Conservation (phyloP, 2,329 filamentous ascomycete species). For the Alternaria tenuissima region DNA sequence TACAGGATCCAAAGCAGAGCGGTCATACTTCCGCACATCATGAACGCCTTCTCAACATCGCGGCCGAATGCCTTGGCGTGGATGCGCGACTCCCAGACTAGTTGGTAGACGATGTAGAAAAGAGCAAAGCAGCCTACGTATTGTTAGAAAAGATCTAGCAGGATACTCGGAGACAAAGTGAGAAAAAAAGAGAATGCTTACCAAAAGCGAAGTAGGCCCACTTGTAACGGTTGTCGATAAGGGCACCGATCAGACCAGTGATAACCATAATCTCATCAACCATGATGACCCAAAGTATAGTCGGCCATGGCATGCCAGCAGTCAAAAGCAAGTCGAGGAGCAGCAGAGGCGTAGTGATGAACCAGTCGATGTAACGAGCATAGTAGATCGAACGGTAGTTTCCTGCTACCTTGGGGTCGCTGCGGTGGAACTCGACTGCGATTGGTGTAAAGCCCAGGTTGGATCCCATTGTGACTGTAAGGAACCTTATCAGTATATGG, state of each 20-base stretch:
- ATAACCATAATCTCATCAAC: conserved; percentile 73
- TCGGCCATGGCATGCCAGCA: conserved; percentile 70
- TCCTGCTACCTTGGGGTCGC: conserved; percentile 56
- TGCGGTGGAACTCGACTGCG: conserved; percentile 65
- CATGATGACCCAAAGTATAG: conserved; percentile 68
- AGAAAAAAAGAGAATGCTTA: not conserved
- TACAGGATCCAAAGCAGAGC: conserved; percentile 70
- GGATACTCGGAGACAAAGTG: not conserved
- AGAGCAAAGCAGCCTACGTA: conserved; percentile 54
- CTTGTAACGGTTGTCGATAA: conserved; percentile 70
- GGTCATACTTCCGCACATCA: conserved; percentile 66
- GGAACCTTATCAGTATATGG: not conserved
- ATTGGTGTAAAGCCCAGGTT: conserved; percentile 71
- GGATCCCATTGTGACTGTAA: conserved; percentile 66
- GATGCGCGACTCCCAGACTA: conserved; percentile 64
- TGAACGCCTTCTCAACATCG: conserved; percentile 63
- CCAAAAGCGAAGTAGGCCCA: conserved; percentile 71
- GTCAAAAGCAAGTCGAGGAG: conserved; percentile 70
- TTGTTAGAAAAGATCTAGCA: conserved; percentile 6
- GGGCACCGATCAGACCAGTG: conserved; percentile 71
- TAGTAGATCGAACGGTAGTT: conserved; percentile 71
- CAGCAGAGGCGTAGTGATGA: conserved; percentile 70
- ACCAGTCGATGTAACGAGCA: conserved; percentile 71
- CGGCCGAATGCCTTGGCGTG: conserved; percentile 65
- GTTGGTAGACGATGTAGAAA: conserved; percentile 67